Evolutionary conservation across 306 rosid species (phyloP).

Genomic region (Bauhinia variegata): DNA sequence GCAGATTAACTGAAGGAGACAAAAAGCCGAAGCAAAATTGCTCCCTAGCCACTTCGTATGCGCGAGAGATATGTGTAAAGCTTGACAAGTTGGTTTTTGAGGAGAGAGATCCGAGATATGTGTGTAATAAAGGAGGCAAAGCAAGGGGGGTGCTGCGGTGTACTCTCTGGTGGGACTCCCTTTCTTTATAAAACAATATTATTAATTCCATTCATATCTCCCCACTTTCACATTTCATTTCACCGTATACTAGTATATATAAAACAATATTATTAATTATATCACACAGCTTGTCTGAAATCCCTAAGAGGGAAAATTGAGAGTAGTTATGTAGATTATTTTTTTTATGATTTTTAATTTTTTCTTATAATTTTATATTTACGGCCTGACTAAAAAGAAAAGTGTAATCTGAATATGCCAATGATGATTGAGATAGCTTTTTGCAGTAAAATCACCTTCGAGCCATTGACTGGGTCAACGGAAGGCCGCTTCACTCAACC

Average conservation of each 20-base stretch:
- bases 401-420: too few species aligned
- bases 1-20: constrained; percentile 1
- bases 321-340: too few species aligned
- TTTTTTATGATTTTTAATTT: too few species aligned
- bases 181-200: neutral
- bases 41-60: constrained; percentile 29
- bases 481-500: neutral
- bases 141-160: neutral
- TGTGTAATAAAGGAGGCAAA: constrained; percentile 30
- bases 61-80: constrained; percentile 13
- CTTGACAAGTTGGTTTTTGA: neutral
- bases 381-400: too few species aligned
- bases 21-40: too few species aligned
- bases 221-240: too few species aligned
- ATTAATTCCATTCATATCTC: neutral
- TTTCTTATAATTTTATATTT: too few species aligned
- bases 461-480: constrained; percentile 25
- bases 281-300: too few species aligned
- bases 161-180: constrained; percentile 1
- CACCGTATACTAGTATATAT: too few species aligned
- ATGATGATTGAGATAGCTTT: too few species aligned
- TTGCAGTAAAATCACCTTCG: neutral
- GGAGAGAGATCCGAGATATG: constrained; percentile 35
- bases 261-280: too few species aligned
- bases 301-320: too few species aligned